Evolutionary conservation across 2,329 filamentous ascomycete species (phyloP).

Genomic region (Trichocomaceae sp.): DNA sequence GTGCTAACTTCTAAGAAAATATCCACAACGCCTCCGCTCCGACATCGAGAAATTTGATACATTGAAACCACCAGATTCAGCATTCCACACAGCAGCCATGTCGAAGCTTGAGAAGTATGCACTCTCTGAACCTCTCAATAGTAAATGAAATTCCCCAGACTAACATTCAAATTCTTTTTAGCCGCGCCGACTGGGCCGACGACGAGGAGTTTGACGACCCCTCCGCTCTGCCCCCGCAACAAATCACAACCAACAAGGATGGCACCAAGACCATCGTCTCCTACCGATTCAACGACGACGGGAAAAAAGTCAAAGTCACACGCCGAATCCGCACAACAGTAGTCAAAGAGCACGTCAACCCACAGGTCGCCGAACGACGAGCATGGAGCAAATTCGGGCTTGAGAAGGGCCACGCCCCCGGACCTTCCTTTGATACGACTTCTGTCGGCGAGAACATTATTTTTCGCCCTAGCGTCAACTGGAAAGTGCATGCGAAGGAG

Average conservation of each 20-base stretch:
- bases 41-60: constrained; percentile 36
- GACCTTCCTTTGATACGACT: constrained; percentile 83
- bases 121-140: neutral
- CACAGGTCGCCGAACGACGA: constrained; percentile 90
- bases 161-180: constrained; percentile 22
- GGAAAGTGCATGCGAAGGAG: constrained; percentile 84
- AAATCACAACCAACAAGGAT: constrained; percentile 94
- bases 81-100: constrained; percentile 32
- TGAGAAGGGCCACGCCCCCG: constrained; percentile 74
- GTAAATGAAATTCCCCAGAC: too few relatives aligned
- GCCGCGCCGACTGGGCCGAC: constrained; percentile 85
- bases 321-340: constrained; percentile 89
- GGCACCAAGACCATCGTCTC: constrained; percentile 94
- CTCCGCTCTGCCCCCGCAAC: constrained; percentile 73
- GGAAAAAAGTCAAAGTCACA: constrained; percentile 95
- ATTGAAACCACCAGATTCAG: constrained; percentile 19
- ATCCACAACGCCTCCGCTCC: constrained; percentile 38
- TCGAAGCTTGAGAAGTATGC: constrained; percentile 42
- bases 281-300: constrained; percentile 83
- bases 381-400: constrained; percentile 88
- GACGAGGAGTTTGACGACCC: constrained; percentile 80
- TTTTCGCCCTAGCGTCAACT: constrained; percentile 88
- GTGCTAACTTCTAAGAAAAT: constrained; percentile 24
- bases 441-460: constrained; percentile 96
- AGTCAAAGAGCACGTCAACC: constrained; percentile 90